A percentile compares a stretch with the other conserved stretches of the same genome.
phyloP scores from a whole-genome alignment of 169 alveolate genomes.

The Cryptosporidium andersoni region DNA sequence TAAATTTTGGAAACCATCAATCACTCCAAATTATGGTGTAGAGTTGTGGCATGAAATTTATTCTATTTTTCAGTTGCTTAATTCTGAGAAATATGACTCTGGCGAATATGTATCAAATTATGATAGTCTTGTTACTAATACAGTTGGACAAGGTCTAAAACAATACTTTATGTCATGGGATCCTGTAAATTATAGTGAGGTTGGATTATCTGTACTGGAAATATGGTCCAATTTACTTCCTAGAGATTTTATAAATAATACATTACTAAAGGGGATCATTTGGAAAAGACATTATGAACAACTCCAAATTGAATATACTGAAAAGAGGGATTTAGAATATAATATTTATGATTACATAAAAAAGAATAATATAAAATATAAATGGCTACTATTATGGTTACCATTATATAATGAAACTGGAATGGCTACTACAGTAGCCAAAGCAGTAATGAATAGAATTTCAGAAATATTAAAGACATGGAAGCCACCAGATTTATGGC shows the following conservation, averaged over 20 bases:
- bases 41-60: conserved; percentile 26
- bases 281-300: conserved; percentile 48
- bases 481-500: conserved; percentile 69
- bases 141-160: conserved; percentile 14
- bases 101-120: conserved; percentile 4
- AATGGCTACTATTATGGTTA: conserved; percentile 51
- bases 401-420: conserved; percentile 44
- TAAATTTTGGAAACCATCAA: neutral
- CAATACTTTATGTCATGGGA: conserved; percentile 34
- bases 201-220: conserved; percentile 24
- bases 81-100: conserved; percentile 4
- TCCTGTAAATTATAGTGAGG: conserved; percentile 25
- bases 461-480: conserved; percentile 6
- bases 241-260: conserved; percentile 9
- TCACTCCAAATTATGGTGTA: conserved; percentile 32
- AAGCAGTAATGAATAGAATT: conserved; percentile 11
- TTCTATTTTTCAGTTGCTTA: conserved; percentile 2
- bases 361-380: neutral
- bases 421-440: conserved; percentile 23
- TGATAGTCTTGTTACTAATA: conserved; percentile 2
- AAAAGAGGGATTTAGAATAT: neutral
- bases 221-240: conserved; percentile 48
- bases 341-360: no score
- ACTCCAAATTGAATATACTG: neutral
- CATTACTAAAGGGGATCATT: conserved; percentile 1